Conservation (phyloP, 2,329 filamentous ascomycete species). For the Colletotrichum neosansevieriae region DNA sequence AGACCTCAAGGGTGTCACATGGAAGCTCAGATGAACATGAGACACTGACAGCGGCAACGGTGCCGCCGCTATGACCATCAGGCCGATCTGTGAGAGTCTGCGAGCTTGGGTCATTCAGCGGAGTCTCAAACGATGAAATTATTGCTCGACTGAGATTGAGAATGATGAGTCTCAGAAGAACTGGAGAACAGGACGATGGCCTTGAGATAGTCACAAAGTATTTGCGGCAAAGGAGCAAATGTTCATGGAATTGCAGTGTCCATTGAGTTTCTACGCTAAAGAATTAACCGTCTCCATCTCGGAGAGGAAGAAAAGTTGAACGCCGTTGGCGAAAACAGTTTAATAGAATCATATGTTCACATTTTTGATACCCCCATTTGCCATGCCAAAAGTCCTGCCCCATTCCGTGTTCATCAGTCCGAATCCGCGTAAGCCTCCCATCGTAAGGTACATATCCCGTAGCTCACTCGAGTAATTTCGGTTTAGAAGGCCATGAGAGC, state of each 20-base stretch:
- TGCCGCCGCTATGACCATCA: neutral
- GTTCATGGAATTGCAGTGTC: too few relatives aligned
- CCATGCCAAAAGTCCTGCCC: neutral
- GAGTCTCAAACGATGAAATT: neutral
- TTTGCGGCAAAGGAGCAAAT: too few relatives aligned
- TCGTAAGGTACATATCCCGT: neutral
- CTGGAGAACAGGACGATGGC: too few relatives aligned
- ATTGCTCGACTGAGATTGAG: too few relatives aligned
- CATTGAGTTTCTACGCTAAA: constrained; percentile 14
- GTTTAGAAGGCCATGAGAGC: constrained; percentile 36
- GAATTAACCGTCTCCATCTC: neutral
- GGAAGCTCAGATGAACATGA: neutral
- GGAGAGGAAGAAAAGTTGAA: neutral
- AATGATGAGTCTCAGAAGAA: too few relatives aligned
- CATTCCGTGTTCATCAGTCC: constrained; percentile 18
- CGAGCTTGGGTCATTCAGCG: neutral
- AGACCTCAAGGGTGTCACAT: too few relatives aligned
- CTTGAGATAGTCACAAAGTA: too few relatives aligned
- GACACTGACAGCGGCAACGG: neutral
- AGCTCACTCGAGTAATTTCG: too few relatives aligned
- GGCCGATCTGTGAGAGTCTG: too few relatives aligned
- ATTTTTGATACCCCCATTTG: constrained; percentile 10
- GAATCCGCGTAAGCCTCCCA: neutral
- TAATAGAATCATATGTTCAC: neutral
- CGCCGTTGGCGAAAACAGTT: neutral